phyloP scores from a whole-genome alignment of 148 eudicot species.

The Rhododendron kiyosumense region DNA sequence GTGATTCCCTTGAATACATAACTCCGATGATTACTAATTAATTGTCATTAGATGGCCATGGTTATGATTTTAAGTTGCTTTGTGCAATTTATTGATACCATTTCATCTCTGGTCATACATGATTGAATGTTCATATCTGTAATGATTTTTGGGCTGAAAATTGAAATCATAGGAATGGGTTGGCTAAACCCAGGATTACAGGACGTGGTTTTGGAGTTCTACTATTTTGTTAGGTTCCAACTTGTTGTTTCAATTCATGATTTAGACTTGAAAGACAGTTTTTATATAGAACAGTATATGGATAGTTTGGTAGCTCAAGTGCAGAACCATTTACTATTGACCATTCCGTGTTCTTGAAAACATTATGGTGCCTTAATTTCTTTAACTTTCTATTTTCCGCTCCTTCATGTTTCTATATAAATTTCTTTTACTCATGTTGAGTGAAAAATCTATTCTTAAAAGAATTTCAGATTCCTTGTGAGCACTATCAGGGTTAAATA shows the following conservation, averaged over 20 bases:
- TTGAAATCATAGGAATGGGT: too few relatives aligned
- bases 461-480: background rate
- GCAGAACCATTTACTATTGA: background rate
- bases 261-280: background rate
- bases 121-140: background rate
- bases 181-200: background rate
- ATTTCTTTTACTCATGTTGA: too few relatives aligned
- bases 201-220: background rate
- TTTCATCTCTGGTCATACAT: background rate
- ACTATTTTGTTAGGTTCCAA: background rate
- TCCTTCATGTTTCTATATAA: too few relatives aligned
- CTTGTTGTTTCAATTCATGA: background rate
- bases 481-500: background rate
- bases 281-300: background rate
- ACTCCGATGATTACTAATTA: background rate
- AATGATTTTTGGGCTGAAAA: background rate
- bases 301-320: background rate
- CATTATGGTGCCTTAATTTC: too few relatives aligned
- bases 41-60: background rate
- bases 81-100: background rate
- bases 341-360: background rate
- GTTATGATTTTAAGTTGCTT: background rate
- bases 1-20: conserved; percentile 23
- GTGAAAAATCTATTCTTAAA: too few relatives aligned
- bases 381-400: too few relatives aligned